phyloP scores from a whole-genome alignment of 805 yeast species.

The Metschnikowia hibisci region DNA sequence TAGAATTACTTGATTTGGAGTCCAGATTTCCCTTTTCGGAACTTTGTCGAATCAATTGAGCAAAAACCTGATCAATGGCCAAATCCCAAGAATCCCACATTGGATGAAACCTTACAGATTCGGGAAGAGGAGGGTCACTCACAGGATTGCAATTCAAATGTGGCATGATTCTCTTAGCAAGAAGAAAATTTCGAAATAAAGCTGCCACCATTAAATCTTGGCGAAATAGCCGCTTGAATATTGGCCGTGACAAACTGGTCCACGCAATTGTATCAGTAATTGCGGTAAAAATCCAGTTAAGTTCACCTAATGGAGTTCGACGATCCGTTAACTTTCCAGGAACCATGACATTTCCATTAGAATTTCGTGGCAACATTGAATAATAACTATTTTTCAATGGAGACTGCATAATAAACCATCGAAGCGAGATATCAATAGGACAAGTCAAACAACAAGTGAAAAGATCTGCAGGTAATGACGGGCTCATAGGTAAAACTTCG shows the following conservation, averaged over 20 bases:
- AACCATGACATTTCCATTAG: slow-evolving; percentile 58
- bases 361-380: slow-evolving; percentile 41
- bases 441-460: slow-evolving; percentile 94
- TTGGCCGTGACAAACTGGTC: slow-evolving; percentile 83
- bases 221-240: slow-evolving; percentile 85
- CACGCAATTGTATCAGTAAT: slow-evolving; percentile 98
- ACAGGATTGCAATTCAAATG: slow-evolving; percentile 90
- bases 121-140: slow-evolving; percentile 90
- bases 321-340: slow-evolving; percentile 93
- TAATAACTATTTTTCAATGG: slow-evolving; percentile 56
- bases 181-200: slow-evolving; percentile 81
- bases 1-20: too few relatives aligned
- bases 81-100: slow-evolving; percentile 99
- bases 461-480: slow-evolving; percentile 91
- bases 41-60: slow-evolving; percentile 51
- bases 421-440: slow-evolving; percentile 90
- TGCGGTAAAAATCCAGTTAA: slow-evolving; percentile 97
- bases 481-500: slow-evolving; percentile 87
- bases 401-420: slow-evolving; percentile 86
- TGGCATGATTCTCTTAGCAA: slow-evolving; percentile 93
- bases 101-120: slow-evolving; percentile 70
- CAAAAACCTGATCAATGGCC: slow-evolving; percentile 89
- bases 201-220: slow-evolving; percentile 98
- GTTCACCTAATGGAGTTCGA: slow-evolving; percentile 91
- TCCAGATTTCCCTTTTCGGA: slow-evolving; percentile 27